These are phyloP conservation scores for Uronychia binucleata DNA, from an alignment of 73 alveolate species.

Conservation along the genomic window DNA sequence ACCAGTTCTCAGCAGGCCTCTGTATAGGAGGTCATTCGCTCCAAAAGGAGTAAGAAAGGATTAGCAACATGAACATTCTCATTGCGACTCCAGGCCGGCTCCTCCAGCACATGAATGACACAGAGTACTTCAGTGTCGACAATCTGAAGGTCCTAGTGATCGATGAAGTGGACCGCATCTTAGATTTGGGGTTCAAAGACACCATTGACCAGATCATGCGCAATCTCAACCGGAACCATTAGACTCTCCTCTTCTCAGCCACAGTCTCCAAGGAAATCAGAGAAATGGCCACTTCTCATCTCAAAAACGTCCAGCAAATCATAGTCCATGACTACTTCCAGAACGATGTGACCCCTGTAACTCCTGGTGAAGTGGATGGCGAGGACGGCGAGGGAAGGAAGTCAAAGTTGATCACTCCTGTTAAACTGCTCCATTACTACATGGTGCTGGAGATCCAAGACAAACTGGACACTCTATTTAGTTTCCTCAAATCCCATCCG, in stretches of 20 bases:
- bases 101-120: conserved; percentile 86
- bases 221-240: conserved; percentile 70
- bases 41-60: conserved; percentile 59
- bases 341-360: background rate
- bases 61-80: conserved; percentile 72
- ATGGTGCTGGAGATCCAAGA: conserved; percentile 81
- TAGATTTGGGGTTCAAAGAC: conserved; percentile 90
- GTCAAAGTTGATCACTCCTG: conserved; percentile 62
- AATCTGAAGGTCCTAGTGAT: conserved; percentile 71
- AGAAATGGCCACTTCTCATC: conserved; percentile 33
- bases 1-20: conserved; percentile 83
- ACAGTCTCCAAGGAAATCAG: conserved; percentile 66
- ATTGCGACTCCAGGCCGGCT: conserved; percentile 94
- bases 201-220: conserved; percentile 71
- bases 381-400: conserved; percentile 16
- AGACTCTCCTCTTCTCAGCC: conserved; percentile 89
- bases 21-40: conserved; percentile 85
- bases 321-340: background rate
- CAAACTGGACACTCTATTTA: conserved; percentile 89
- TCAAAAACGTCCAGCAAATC: background rate
- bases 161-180: conserved; percentile 92
- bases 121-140: conserved; percentile 76
- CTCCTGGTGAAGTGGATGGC: background rate
- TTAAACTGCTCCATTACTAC: conserved; percentile 81
- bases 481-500: conserved; percentile 91